These are phyloP conservation scores for Epichloe uncinata DNA, from an alignment of 2,329 filamentous ascomycete species.

Conservation along the genomic window DNA sequence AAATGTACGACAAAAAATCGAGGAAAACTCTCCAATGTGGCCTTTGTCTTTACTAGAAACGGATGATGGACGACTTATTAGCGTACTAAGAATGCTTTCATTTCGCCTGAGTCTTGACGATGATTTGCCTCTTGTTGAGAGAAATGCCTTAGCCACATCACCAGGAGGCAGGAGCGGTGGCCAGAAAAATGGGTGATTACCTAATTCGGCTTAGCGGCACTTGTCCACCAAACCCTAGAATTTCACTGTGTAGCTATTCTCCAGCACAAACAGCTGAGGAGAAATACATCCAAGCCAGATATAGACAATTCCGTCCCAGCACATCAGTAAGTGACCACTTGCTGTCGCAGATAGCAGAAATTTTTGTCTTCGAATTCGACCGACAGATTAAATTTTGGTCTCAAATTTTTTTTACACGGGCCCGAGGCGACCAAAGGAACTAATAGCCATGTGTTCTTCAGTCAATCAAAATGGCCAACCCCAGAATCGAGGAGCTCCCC, in stretches of 20 bases:
- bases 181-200: slow-evolving; percentile 19
- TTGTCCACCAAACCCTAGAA: slow-evolving; percentile 32
- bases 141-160: background rate
- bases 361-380: background rate
- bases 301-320: slow-evolving; percentile 21
- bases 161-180: background rate
- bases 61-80: no score
- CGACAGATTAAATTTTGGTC: background rate
- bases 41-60: background rate
- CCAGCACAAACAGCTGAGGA: slow-evolving; percentile 26
- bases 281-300: slow-evolving; percentile 18
- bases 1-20: slow-evolving; percentile 1
- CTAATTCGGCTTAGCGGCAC: slow-evolving; percentile 26
- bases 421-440: background rate
- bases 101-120: no score
- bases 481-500: slow-evolving; percentile 92
- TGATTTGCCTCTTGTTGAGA: background rate
- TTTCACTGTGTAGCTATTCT: slow-evolving; percentile 24
- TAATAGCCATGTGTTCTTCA: slow-evolving; percentile 3
- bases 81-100: background rate
- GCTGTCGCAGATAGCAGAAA: slow-evolving; percentile 5
- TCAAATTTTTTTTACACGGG: slow-evolving; percentile 4
- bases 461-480: slow-evolving; percentile 72
- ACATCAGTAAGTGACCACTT: slow-evolving; percentile 22
- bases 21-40: background rate